phyloP scores from a whole-genome alignment of 768 basidiomycete genomes.

The Termitomyces sp. region DNA sequence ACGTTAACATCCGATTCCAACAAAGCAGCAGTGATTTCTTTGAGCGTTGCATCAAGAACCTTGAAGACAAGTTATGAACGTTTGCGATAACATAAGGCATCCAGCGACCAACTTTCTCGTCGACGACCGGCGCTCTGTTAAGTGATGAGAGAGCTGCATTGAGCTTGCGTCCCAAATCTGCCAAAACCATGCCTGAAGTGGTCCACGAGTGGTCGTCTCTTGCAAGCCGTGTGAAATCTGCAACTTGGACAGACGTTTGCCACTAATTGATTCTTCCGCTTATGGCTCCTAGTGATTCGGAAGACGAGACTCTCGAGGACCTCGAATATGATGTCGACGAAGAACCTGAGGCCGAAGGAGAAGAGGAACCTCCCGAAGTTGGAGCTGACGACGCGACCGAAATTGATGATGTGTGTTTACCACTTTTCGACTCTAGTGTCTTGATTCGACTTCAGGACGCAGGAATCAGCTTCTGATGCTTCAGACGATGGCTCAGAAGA shows the following conservation, averaged over 20 bases:
- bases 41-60: conserved; percentile 92
- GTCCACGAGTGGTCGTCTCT: conserved; percentile 9
- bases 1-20: conserved; percentile 98
- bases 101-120: conserved; percentile 68
- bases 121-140: conserved; percentile 78
- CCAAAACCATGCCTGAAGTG: conserved; percentile 74
- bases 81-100: neutral
- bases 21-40: conserved; percentile 90
- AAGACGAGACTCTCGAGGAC: conserved; percentile 58
- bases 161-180: conserved; percentile 90
- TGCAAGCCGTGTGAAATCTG: conserved; percentile 16
- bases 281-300: conserved; percentile 57
- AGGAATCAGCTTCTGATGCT: conserved; percentile 59
- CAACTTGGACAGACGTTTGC: neutral
- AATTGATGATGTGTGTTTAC: conserved; percentile 56
- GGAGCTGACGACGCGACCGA: conserved; percentile 57
- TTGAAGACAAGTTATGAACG: conserved; percentile 24
- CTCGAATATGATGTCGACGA: conserved; percentile 50
- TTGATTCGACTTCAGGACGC: neutral
- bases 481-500: conserved; percentile 47
- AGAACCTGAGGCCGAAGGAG: conserved; percentile 41
- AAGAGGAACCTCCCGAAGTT: conserved; percentile 42
- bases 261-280: conserved; percentile 1
- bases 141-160: conserved; percentile 91
- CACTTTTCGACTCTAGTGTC: conserved; percentile 11